Evolutionary conservation across 1,284 basidiomycete genomes (phyloP).

Genomic region (Ustilago loliicola): DNA sequence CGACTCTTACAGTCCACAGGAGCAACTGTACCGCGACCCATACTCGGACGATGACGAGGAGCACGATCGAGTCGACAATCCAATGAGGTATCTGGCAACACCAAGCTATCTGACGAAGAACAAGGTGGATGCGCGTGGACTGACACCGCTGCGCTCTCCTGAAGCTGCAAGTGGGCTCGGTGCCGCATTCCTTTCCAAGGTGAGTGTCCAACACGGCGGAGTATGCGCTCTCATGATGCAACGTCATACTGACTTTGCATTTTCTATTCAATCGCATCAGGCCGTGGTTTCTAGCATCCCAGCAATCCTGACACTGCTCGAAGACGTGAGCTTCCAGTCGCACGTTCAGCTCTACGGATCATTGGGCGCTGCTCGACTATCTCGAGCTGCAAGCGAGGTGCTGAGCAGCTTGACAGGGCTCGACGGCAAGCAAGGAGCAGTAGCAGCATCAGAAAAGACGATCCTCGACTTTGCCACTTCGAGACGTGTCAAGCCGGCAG

Average conservation of each 20-base stretch:
- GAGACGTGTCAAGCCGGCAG: constrained; percentile 25
- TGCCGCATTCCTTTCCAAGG: constrained; percentile 36
- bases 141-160: constrained; percentile 34
- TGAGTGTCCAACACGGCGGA: constrained; percentile 6
- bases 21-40: constrained; percentile 26
- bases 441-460: not conserved
- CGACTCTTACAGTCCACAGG: constrained; percentile 40
- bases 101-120: constrained; percentile 11
- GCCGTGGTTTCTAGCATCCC: constrained; percentile 26
- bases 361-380: constrained; percentile 12
- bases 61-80: not conserved
- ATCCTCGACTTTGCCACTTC: constrained; percentile 36
- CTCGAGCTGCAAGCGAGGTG: constrained; percentile 13
- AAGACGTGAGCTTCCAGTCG: constrained; percentile 45
- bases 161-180: constrained; percentile 37
- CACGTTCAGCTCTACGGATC: constrained; percentile 48
- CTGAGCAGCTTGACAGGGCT: constrained; percentile 24
- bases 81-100: constrained; percentile 32
- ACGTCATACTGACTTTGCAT: not conserved
- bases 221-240: not conserved
- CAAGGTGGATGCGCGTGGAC: constrained; percentile 11
- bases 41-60: constrained; percentile 12
- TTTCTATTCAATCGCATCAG: constrained; percentile 1
- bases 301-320: constrained; percentile 29
- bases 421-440: not conserved